phyloP scores from a whole-genome alignment of 2,329 filamentous ascomycete genomes.

The Ascochyta koolunga region DNA sequence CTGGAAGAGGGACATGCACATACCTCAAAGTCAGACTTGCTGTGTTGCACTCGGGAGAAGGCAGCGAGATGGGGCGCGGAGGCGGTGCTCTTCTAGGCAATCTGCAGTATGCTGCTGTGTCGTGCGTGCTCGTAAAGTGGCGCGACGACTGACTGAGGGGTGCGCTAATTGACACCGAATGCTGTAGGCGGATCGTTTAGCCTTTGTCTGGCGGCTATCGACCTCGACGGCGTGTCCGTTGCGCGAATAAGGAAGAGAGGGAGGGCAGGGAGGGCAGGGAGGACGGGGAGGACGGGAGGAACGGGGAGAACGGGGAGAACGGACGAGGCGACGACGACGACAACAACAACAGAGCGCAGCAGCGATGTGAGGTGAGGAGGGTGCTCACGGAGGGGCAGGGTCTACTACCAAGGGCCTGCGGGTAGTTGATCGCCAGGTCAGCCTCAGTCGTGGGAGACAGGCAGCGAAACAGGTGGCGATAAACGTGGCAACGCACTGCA shows the following conservation, averaged over 20 bases:
- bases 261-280: too few relatives aligned
- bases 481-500: conserved; percentile 18
- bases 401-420: conserved; percentile 18
- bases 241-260: neutral
- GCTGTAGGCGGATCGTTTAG: conserved; percentile 10
- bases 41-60: neutral
- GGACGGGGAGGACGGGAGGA: too few relatives aligned
- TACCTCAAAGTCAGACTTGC: conserved; percentile 9
- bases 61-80: neutral
- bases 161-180: conserved; percentile 13
- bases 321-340: conserved; percentile 4
- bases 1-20: neutral
- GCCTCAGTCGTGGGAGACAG: conserved; percentile 7
- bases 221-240: conserved; percentile 9
- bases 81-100: conserved; percentile 4
- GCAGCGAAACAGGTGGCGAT: conserved; percentile 1
- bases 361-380: conserved; percentile 9
- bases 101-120: conserved; percentile 1
- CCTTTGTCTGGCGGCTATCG: conserved; percentile 12
- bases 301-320: too few relatives aligned
- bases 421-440: conserved; percentile 24
- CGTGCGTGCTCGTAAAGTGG: conserved; percentile 11
- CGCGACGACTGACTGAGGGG: conserved; percentile 18
- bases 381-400: conserved; percentile 22
- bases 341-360: conserved; percentile 8